These are phyloP conservation scores for Arachis hypogaea DNA, from an alignment of 306 rosid species.

Conservation along the genomic window DNA sequence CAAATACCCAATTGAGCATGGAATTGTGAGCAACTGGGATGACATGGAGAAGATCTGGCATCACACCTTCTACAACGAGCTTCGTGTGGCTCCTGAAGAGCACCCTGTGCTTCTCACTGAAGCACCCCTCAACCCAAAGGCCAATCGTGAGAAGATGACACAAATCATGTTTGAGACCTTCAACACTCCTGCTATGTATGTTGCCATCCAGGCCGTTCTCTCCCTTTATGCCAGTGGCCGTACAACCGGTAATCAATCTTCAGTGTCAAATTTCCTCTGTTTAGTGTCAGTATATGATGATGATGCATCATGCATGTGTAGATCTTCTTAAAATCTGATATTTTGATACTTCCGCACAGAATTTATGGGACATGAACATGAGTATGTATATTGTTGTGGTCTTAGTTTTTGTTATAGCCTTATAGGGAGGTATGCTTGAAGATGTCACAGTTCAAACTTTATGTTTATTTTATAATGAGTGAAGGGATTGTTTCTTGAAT, in stretches of 20 bases:
- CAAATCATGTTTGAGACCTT: slow-evolving; percentile 61
- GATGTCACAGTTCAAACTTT: too few relatives aligned
- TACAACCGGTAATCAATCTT: slow-evolving; percentile 65
- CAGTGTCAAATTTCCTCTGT: not conserved
- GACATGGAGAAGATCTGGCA: slow-evolving; percentile 80
- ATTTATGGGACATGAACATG: not conserved
- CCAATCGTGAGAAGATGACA: slow-evolving; percentile 68
- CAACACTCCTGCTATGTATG: slow-evolving; percentile 86
- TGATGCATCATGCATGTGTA: not conserved
- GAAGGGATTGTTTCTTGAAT: slow-evolving; percentile 2
- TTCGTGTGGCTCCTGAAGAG: slow-evolving; percentile 63
- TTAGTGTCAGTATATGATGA: not conserved
- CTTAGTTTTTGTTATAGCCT: not conserved
- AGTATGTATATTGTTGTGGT: not conserved
- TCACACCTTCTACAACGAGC: slow-evolving; percentile 62
- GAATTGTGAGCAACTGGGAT: slow-evolving; percentile 84
- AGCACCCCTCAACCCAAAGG: slow-evolving; percentile 80
- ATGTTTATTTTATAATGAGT: slow-evolving; percentile 7
- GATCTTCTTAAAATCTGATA: not conserved
- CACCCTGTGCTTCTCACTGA: slow-evolving; percentile 80
- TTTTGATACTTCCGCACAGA: not conserved
- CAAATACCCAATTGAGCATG: slow-evolving; percentile 86
- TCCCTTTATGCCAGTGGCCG: slow-evolving; percentile 93
- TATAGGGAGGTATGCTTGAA: not conserved
- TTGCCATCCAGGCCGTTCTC: slow-evolving; percentile 79